A percentile compares a stretch with the other conserved stretches of the same genome.
Evolutionary conservation across 345 rosid genomes (phyloP).

Genomic region (Conringia planisiliqua): DNA sequence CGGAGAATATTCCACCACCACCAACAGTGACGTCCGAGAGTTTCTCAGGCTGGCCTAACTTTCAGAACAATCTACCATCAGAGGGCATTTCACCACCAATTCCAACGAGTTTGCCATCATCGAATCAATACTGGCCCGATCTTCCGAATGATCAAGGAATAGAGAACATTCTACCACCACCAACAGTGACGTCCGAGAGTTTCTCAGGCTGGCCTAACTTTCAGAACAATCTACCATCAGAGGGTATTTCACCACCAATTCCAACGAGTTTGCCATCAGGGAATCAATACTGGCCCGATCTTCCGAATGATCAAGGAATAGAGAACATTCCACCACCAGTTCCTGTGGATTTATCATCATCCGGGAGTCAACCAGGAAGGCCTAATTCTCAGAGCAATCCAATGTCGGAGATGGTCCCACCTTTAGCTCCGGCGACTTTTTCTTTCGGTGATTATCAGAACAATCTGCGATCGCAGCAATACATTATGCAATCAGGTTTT

Average conservation of each 20-base stretch:
- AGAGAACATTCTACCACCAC: slow-evolving; percentile 13
- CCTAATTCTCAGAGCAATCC: slow-evolving; percentile 11
- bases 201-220: neutral
- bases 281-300: neutral
- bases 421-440: slow-evolving; percentile 35
- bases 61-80: neutral
- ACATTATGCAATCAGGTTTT: slow-evolving; percentile 28
- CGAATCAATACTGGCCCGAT: neutral
- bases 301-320: neutral
- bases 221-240: neutral
- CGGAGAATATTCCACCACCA: neutral
- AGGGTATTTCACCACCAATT: neutral
- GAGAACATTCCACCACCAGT: slow-evolving; percentile 23
- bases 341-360: slow-evolving; percentile 23
- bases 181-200: neutral
- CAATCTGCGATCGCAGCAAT: neutral
- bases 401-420: neutral
- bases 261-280: neutral
- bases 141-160: neutral
- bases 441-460: slow-evolving; percentile 53
- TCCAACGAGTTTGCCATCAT: neutral
- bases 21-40: neutral
- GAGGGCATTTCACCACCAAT: neutral
- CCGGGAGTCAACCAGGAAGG: neutral
- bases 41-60: neutral